Conservation (phyloP, 169 alveolate species). For the Plasmodium knowlesi region DNA sequence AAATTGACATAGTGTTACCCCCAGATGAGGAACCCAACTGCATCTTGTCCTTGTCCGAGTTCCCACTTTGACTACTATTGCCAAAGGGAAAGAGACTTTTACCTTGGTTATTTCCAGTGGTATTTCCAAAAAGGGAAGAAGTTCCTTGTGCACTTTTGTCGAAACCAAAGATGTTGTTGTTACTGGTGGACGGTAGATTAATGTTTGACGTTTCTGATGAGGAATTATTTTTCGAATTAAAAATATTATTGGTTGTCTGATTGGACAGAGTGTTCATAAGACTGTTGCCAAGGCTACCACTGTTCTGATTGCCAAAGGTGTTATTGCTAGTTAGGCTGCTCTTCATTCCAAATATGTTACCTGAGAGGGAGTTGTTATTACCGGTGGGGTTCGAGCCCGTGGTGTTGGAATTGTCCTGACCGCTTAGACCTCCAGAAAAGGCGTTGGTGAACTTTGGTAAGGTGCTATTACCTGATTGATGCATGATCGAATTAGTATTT, state of each 20-base stretch:
- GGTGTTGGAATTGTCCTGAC: not conserved
- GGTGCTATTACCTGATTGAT: not conserved
- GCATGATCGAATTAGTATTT: not conserved
- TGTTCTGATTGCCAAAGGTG: not conserved
- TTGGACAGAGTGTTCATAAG: constrained; percentile 1
- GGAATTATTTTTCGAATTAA: not conserved
- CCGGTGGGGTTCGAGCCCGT: not conserved
- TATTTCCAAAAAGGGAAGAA: constrained; percentile 9
- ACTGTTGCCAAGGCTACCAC: not conserved
- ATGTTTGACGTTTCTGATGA: not conserved
- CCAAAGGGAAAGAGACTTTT: not conserved
- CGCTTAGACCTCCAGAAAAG: not conserved
- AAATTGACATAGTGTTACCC: not conserved
- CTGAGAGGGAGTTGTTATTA: not conserved
- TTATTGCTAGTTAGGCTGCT: not conserved
- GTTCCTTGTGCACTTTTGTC: constrained; percentile 1
- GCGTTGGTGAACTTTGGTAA: not conserved
- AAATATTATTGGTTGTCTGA: not conserved
- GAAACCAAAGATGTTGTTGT: constrained; percentile 17
- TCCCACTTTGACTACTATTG: not conserved
- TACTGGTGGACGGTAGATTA: not conserved
- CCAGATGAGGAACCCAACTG: not conserved
- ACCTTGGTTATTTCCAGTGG: not conserved
- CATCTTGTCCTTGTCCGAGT: not conserved
- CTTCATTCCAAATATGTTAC: constrained; percentile 9